Evolutionary conservation across 2,329 filamentous ascomycete species (phyloP).

Genomic region (Ophiostoma sp.): DNA sequence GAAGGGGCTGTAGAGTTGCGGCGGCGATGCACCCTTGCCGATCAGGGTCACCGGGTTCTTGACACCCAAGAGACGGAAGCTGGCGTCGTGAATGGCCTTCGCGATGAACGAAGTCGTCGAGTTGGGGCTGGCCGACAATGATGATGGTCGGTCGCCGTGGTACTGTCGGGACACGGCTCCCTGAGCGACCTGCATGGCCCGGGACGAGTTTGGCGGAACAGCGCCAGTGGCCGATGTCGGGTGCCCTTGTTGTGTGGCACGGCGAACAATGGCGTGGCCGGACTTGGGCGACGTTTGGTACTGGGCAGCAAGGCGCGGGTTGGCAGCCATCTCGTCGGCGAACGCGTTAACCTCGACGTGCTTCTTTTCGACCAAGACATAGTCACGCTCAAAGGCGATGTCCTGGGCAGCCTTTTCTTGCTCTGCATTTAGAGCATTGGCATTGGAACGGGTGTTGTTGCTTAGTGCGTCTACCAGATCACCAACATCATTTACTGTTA

Average conservation of each 20-base stretch:
- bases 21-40: slow-evolving; percentile 68
- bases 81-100: slow-evolving; percentile 93
- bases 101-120: slow-evolving; percentile 89
- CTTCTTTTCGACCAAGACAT: slow-evolving; percentile 92
- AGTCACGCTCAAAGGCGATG: slow-evolving; percentile 87
- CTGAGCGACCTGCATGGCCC: slow-evolving; percentile 71
- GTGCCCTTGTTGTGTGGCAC: slow-evolving; percentile 74
- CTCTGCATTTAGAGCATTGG: slow-evolving; percentile 42
- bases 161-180: slow-evolving; percentile 61
- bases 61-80: slow-evolving; percentile 70
- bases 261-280: slow-evolving; percentile 65
- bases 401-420: slow-evolving; percentile 78
- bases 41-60: slow-evolving; percentile 64
- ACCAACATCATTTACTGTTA: slow-evolving; percentile 26
- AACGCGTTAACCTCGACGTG: slow-evolving; percentile 96
- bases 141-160: slow-evolving; percentile 70
- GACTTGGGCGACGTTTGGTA: slow-evolving; percentile 51
- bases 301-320: slow-evolving; percentile 63
- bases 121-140: slow-evolving; percentile 67
- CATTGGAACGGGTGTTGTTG: slow-evolving; percentile 2
- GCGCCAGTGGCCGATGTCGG: slow-evolving; percentile 70
- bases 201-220: slow-evolving; percentile 64
- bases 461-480: slow-evolving; percentile 21
- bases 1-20: slow-evolving; percentile 75
- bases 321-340: slow-evolving; percentile 89